Base-by-base conservation (phyloP, 768 basidiomycete genomes). In the Panaeolus cyanescens region DNA sequence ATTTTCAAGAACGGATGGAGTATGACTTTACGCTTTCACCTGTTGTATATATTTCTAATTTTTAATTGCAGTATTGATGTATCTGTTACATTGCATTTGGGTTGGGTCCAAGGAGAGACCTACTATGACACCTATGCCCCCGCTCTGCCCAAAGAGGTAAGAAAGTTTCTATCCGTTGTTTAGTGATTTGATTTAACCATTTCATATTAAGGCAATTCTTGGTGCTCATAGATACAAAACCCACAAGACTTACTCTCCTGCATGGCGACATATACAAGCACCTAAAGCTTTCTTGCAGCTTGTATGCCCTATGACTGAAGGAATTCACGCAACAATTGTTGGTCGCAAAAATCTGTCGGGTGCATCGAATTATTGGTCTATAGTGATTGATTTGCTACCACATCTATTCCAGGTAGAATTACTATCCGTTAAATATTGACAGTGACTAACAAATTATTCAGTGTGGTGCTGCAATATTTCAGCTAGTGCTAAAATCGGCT, bases 231-330 rank as follows among this genome's bases (percentile, higher is more conserved):
- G 72, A 3, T 74, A 67, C 39, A 64, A 64, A 28, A 20, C 32
- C 0, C 65, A 67, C 25, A 65, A 73, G 42, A 19, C 36, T 1
- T 73, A 74, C 59, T 63, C 69, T 42, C 73, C 73, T 0, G 39
- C 61, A 1, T 72, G 69, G 72, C 28, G 57, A 1, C 67, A 68
- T 42, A 65, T 71, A 1, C 58, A 60, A 10, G 71, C 73, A 4
- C 72, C 71, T 0, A 61, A 66, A 8, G 30, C 59, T 6, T 74
- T 74, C 30, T 57, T 73, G 0, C 5, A 10, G 15, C 58, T 72
- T 1, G 59, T 74, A 2, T 73, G 71, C 40, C 71, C 70, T 20
- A 69, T 67, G 69, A 72, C 72, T 0, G 71, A 74, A 45, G 50
- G 58, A 12, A 70, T 68, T 9, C 40, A 54, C 39, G 60, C 32